Base-by-base conservation (phyloP, 352 stramenopile species). In the Pythium guiyangense region DNA sequence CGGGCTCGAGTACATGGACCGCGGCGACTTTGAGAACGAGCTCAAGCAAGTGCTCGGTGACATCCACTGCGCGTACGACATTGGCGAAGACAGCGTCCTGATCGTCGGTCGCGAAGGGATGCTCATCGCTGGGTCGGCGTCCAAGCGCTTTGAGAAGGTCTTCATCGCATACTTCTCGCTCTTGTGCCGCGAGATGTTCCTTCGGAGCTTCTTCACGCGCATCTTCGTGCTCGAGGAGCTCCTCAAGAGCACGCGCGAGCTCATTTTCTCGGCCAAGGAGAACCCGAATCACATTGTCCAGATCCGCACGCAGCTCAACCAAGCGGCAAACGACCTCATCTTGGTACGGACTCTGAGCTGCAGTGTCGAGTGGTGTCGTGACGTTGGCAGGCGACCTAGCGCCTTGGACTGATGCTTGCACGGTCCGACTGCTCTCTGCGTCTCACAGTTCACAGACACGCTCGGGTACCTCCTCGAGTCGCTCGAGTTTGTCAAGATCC, bases 1-100 rank as follows among this genome's bases (percentile, higher is more conserved):
- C 18, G 96, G 96, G 1, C 95, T 98, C 49, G 96, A 99, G 74
- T 99, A 98, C 74, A 98, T 99, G 95, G 96, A 99, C 79, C 98
- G 98, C 62, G 96, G 94, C 54, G 94, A 99, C 70, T 99, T 98
- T 68, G 96, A 99, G 58, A 98, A 99, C 71, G 96, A 99, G 59
- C 77, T 99, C 48, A 98, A 98, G 73, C 90, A 97, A 63, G 84
- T 97, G 18, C 91, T 98, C 46, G 95, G 95, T 29, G 94, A 98
- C 67, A 97, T 92, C 11, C 88, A 93, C 68, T 94, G 92, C 26
- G 94, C 94, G 6, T 99, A 98, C 56, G 96, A 99, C 64, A 98
- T 99, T 55, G 97, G 80, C 45, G 96, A 99, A 59, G 92, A 98
- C 74, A 96, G 98, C 65, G 97, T 94, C 20, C 79, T 99, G 26